phyloP scores from a whole-genome alignment of 1,139 yeast species.

The Candida gigantensis region DNA sequence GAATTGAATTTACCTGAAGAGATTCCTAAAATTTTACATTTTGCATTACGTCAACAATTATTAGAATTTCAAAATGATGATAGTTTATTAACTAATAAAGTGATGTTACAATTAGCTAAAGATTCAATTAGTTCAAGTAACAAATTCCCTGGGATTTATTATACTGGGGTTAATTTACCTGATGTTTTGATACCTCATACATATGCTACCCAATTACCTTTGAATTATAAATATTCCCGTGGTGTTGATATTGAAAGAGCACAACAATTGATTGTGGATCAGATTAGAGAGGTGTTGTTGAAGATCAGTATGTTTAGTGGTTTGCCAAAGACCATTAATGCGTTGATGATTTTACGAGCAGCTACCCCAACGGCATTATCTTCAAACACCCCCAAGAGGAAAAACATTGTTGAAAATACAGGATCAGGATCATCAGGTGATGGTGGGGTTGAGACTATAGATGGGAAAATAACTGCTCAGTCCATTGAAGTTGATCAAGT shows the following conservation, averaged over 20 bases:
- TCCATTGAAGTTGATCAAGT: slow-evolving; percentile 33
- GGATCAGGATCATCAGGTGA: neutral
- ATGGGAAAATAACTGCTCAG: slow-evolving; percentile 39
- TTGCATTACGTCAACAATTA: slow-evolving; percentile 59
- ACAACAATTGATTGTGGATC: slow-evolving; percentile 48
- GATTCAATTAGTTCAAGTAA: slow-evolving; percentile 38
- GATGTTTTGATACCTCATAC: slow-evolving; percentile 44
- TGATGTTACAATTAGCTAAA: slow-evolving; percentile 30
- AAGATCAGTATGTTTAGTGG: slow-evolving; percentile 83
- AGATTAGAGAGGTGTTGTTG: slow-evolving; percentile 72
- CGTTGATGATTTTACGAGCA: slow-evolving; percentile 61
- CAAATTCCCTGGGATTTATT: slow-evolving; percentile 36
- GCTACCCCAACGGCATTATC: slow-evolving; percentile 58
- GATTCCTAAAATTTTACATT: slow-evolving; percentile 70
- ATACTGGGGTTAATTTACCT: slow-evolving; percentile 45
- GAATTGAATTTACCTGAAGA: slow-evolving; percentile 82
- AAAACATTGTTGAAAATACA: slow-evolving; percentile 23
- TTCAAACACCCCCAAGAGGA: slow-evolving; percentile 25
- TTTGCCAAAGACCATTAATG: slow-evolving; percentile 80
- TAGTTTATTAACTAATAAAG: slow-evolving; percentile 22
- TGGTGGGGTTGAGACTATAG: slow-evolving; percentile 36
- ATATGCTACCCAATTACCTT: slow-evolving; percentile 40
- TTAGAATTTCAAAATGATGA: slow-evolving; percentile 33
- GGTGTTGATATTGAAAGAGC: slow-evolving; percentile 35
- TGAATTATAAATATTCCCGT: slow-evolving; percentile 31